phyloP scores from a whole-genome alignment of 805 yeast genomes.

The Myxozyma neglecta region DNA sequence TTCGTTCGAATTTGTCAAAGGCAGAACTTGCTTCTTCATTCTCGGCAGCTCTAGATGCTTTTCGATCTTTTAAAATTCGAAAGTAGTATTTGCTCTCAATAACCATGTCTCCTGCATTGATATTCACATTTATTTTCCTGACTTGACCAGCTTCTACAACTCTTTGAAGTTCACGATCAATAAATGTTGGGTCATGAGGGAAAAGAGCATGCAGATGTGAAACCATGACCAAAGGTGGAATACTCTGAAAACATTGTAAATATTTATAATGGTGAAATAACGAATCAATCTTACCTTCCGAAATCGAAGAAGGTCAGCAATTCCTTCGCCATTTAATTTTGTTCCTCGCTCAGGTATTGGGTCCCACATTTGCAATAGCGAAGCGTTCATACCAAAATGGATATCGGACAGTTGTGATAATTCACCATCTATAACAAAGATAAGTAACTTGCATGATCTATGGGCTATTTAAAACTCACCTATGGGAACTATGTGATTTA shows the following conservation, averaged over 20 bases:
- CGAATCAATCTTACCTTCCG: constrained; percentile 28
- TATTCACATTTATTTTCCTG: constrained; percentile 37
- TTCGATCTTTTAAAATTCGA: constrained; percentile 4
- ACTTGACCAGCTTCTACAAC: constrained; percentile 35
- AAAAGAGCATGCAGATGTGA: constrained; percentile 42
- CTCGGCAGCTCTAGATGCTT: background rate
- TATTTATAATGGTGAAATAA: background rate
- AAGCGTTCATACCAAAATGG: constrained; percentile 31
- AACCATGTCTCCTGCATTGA: constrained; percentile 39
- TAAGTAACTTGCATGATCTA: background rate
- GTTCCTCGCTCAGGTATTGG: constrained; percentile 39
- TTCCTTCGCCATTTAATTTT: constrained; percentile 32
- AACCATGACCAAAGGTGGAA: constrained; percentile 40
- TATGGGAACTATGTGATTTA: constrained; percentile 7
- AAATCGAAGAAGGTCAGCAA: constrained; percentile 35
- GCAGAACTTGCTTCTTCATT: background rate
- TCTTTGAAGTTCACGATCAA: constrained; percentile 40
- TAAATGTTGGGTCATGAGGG: constrained; percentile 40
- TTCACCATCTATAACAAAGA: constrained; percentile 15
- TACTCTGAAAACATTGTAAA: background rate
- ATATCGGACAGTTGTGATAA: constrained; percentile 30
- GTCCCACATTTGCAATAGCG: constrained; percentile 38
- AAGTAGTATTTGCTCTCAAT: constrained; percentile 35
- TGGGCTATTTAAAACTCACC: constrained; percentile 3
- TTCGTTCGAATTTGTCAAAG: constrained; percentile 22